phyloP scores from a whole-genome alignment of 2,329 filamentous ascomycete species.

The Davidsoniella australis region DNA sequence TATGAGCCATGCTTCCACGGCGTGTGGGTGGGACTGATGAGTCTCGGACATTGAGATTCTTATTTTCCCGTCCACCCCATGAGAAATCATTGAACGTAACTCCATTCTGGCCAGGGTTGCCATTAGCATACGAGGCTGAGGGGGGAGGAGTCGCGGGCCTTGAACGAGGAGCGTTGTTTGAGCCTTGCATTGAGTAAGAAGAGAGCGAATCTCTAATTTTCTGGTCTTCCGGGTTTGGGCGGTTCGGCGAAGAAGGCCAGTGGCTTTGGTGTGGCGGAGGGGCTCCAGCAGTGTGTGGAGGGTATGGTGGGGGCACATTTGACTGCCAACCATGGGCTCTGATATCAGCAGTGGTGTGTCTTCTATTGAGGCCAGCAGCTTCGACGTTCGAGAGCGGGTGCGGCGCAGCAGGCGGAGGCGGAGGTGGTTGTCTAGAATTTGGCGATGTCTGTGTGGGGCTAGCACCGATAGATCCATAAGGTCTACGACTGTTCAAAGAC shows the following conservation, averaged over 20 bases:
- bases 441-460: slow-evolving; percentile 57
- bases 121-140: slow-evolving; percentile 20
- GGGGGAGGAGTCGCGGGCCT: slow-evolving; percentile 37
- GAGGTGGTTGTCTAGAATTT: slow-evolving; percentile 30
- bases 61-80: slow-evolving; percentile 34
- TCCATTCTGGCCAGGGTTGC: slow-evolving; percentile 20
- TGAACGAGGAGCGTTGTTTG: slow-evolving; percentile 28
- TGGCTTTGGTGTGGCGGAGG: slow-evolving; percentile 27
- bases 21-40: slow-evolving; percentile 39
- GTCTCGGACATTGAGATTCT: slow-evolving; percentile 34
- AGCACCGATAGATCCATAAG: slow-evolving; percentile 72
- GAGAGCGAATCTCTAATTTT: slow-evolving; percentile 40
- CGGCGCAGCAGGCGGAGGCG: slow-evolving; percentile 42
- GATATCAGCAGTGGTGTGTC: slow-evolving; percentile 93
- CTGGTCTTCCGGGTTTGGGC: slow-evolving; percentile 33
- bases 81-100: slow-evolving; percentile 34
- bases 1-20: slow-evolving; percentile 44
- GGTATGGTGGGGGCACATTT: slow-evolving; percentile 19
- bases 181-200: slow-evolving; percentile 32
- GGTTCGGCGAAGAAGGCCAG: slow-evolving; percentile 39
- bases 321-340: slow-evolving; percentile 51
- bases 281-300: slow-evolving; percentile 42
- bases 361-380: slow-evolving; percentile 50
- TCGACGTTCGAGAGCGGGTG: slow-evolving; percentile 49
- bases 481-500: slow-evolving; percentile 48